Evolutionary conservation across 805 yeast species (phyloP), one percentile per base, ranked within the genome.

Genomic region (Pichia cephalocereana): DNA sequence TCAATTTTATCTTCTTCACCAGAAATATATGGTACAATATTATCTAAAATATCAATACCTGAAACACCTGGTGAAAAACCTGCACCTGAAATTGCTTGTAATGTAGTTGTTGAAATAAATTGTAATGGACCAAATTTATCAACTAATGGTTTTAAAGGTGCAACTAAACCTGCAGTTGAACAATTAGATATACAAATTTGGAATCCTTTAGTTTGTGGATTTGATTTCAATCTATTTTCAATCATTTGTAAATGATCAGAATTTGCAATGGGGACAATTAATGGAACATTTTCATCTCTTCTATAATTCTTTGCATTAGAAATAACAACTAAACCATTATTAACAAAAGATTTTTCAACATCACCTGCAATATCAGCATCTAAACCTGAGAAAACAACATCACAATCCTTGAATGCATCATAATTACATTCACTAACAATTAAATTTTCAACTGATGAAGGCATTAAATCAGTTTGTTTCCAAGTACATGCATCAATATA

Each of bases 1-100:
- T 93, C 99, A 59, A 93, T 87, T 71, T 93, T 93, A 58, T 93
- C 99, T 71, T 93, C 99, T 70, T 93, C 99, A 42, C 98, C 97
- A 55, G 89, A 75, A 62, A 93, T 93, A 75, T 72, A 93, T 40
- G 99, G 99, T 48, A 93, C 88, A 56, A 93, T 77, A 70, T 93
- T 93, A 70, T 93, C 99, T 59, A 93, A 75, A 47, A 91, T 81
- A 63, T 93, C 98, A 68, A 93, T 90, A 55, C 95, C 93, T 23
- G 96, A 81, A 48, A 90, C 96, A 66, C 99, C 99, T 44, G 99
- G 99, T 10, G 96, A 86, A 66, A 86, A 93, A 3, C 99, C 99
- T 23, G 96, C 99, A 58, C 99, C 99, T 5, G 98, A 90, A 55
- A 93, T 87, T 38, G 99, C 99, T 68, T 93, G 99, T 67, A 93